Evolutionary conservation across 345 rosid species (phyloP), one percentile per base, ranked within the genome.

Genomic region (Cochlearia excelsa): DNA sequence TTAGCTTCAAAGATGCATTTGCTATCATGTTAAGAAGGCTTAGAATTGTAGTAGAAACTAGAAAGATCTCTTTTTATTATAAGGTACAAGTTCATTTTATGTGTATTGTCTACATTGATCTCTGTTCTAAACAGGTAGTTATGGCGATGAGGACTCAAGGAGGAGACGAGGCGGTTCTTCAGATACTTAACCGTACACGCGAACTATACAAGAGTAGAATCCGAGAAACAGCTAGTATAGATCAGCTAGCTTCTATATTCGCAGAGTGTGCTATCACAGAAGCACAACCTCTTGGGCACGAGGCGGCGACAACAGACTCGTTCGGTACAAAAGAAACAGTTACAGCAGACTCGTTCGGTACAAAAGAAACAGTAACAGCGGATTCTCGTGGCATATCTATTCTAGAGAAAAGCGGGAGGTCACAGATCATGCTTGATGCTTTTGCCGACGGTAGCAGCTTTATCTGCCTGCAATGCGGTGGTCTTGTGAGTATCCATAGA

Each of bases 381-480:
- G 85, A 80, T 67, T 67, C 75, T 49, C 78, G 67, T 11, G 89
- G 75, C 40, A 63, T 68, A 74, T 94, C 97, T 46, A 90, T 90
- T 48, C 80, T 94, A 7, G 85, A 88, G 0, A 90, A 94, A 70
- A 77, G 81, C 26, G 95, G 97, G 42, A 80, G 95, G 74, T 76
- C 41, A 44, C 99, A 90, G 67, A 66, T 94, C 44, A 84, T 85
- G 74, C 74, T 85, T 66, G 99, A 90, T 43, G 97, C 97, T 26
- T 90, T 79, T 77, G 79, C 93, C 0, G 97, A 90, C 31, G 97
- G 96, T 68, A 94, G 95, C 82, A 94, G 95, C 79, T 94, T 87
- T 73, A 80, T 87, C 33, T 90, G 97, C 69, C 68, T 94, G 70
- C 82, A 81, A 11, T 94, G 99, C 7, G 96, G 99, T 7, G 97